These are phyloP conservation scores for Pythium brachiatum DNA, from an alignment of 352 stramenopile genomes.

Conservation along the genomic window DNA sequence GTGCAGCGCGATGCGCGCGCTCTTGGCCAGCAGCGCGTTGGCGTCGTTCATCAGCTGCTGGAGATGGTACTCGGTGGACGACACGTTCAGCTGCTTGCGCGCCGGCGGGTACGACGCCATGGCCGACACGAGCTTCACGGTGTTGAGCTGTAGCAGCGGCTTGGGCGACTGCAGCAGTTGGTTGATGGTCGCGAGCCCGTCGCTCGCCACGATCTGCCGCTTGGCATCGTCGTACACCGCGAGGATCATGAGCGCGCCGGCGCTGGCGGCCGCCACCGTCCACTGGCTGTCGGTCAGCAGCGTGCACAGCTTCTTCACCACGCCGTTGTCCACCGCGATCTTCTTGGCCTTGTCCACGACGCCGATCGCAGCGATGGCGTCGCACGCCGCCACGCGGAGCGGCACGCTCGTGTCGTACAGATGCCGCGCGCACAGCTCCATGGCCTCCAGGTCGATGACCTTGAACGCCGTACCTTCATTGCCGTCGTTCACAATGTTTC, in stretches of 20 bases:
- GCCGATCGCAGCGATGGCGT: constrained; percentile 49
- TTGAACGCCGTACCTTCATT: constrained; percentile 41
- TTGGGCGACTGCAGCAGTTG: constrained; percentile 63
- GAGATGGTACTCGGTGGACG: constrained; percentile 51
- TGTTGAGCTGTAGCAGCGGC: constrained; percentile 58
- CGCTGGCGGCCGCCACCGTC: constrained; percentile 47
- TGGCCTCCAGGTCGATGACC: constrained; percentile 49
- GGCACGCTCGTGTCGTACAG: constrained; percentile 38
- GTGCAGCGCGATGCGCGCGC: constrained; percentile 49
- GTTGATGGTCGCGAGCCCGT: constrained; percentile 48
- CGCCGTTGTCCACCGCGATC: constrained; percentile 46
- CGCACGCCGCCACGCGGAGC: constrained; percentile 49
- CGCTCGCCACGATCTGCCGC: constrained; percentile 48
- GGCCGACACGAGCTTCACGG: constrained; percentile 58
- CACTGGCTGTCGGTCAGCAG: constrained; percentile 55
- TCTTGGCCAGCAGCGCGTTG: constrained; percentile 52
- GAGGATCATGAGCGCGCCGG: constrained; percentile 65
- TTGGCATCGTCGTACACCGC: constrained; percentile 69
- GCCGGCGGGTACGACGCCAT: constrained; percentile 58
- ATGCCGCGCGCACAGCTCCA: constrained; percentile 43
- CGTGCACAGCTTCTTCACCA: constrained; percentile 54
- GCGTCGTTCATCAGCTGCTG: constrained; percentile 35
- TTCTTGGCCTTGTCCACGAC: constrained; percentile 62
- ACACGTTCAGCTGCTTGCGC: constrained; percentile 43
- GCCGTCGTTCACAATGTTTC: constrained; percentile 67